phyloP scores from a whole-genome alignment of 805 yeast species.

The Pichia membranifaciens region DNA sequence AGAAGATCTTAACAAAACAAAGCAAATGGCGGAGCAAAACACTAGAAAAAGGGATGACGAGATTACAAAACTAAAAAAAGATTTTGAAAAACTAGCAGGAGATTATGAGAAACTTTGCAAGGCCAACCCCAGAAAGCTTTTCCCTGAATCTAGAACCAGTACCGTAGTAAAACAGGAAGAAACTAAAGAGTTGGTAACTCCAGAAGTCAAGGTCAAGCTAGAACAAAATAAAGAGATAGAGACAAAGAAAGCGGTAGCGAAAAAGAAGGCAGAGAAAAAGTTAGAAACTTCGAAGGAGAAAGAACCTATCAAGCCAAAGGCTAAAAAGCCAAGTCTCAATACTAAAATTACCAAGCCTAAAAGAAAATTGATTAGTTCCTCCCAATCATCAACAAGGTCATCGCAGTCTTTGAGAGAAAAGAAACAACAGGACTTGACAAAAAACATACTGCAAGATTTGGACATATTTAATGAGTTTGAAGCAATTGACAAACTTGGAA shows the following conservation, averaged over 20 bases:
- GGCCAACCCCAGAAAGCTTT: not conserved
- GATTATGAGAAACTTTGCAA: not conserved
- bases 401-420: not conserved
- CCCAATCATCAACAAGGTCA: not conserved
- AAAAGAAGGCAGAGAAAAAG: not conserved
- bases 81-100: conserved; percentile 22
- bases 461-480: conserved; percentile 14
- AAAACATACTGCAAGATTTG: conserved; percentile 2
- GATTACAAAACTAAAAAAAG: conserved; percentile 10
- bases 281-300: not conserved
- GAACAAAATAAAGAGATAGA: not conserved
- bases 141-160: conserved; percentile 1
- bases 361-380: conserved; percentile 10
- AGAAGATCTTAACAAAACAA: not conserved
- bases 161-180: not conserved
- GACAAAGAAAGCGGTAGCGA: not conserved
- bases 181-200: no score
- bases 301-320: not conserved
- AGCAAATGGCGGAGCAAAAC: not conserved
- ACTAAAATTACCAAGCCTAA: not conserved
- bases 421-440: not conserved
- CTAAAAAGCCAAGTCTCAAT: not conserved
- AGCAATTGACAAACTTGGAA: conserved; percentile 8
- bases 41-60: not conserved
- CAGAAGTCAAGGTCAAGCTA: no score